Evolutionary conservation across 129 eudicot genomes (phyloP).

Genomic region (Smallanthus sonchifolius): DNA sequence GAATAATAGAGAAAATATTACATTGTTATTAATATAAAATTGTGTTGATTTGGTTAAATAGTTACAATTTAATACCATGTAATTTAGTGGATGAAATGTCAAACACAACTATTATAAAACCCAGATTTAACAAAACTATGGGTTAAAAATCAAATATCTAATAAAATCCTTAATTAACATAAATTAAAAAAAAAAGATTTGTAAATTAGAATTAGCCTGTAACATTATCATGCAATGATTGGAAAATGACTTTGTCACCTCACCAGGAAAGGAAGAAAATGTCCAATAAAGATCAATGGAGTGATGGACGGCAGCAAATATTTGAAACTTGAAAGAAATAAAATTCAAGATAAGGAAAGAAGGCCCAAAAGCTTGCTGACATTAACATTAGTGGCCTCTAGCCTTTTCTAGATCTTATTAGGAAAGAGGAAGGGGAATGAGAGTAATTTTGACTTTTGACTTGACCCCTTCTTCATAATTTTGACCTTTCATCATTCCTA

Average conservation of each 20-base stretch:
- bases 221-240: background rate
- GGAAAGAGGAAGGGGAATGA: background rate
- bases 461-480: background rate
- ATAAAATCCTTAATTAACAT: too few species aligned
- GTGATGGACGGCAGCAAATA: background rate
- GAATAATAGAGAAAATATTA: background rate
- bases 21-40: background rate
- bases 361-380: slow-evolving; percentile 1
- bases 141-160: too few species aligned
- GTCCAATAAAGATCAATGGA: background rate
- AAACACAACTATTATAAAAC: too few species aligned
- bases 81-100: too few species aligned
- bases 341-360: slow-evolving; percentile 5
- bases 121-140: too few species aligned
- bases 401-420: background rate
- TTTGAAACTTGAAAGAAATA: background rate
- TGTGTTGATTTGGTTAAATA: too few species aligned
- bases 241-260: background rate
- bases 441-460: slow-evolving; percentile 1
- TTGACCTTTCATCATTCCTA: slow-evolving; percentile 9
- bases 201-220: background rate
- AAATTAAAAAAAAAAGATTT: background rate
- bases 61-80: too few species aligned
- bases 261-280: background rate
- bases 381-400: background rate